phyloP scores from a whole-genome alignment of 495 filamentous ascomycete species.

The Pyrenula aspistea region DNA sequence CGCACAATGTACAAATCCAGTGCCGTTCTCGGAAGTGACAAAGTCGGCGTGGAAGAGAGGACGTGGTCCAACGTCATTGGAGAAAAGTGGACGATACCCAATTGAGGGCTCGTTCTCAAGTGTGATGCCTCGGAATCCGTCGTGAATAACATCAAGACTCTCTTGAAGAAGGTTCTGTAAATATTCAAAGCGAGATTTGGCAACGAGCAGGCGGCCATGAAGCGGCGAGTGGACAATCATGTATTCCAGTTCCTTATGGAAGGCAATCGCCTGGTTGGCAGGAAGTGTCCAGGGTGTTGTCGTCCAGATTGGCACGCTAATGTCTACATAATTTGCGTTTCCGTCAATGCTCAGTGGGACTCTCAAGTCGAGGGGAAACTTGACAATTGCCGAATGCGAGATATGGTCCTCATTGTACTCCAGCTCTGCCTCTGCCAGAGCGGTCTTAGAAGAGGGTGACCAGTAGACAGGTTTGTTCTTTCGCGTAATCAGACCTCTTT shows the following conservation, averaged over 20 bases:
- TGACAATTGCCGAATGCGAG: constrained; percentile 70
- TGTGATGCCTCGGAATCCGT: constrained; percentile 47
- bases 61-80: constrained; percentile 38
- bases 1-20: constrained; percentile 85
- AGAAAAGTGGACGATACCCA: constrained; percentile 56
- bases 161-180: constrained; percentile 31
- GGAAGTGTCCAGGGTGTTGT: constrained; percentile 97
- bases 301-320: constrained; percentile 86
- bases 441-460: constrained; percentile 83
- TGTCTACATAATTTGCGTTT: constrained; percentile 10
- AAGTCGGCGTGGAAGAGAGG: constrained; percentile 72
- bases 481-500: constrained; percentile 74
- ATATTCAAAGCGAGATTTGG: constrained; percentile 49
- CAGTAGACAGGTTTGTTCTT: constrained; percentile 91
- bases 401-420: constrained; percentile 83
- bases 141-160: constrained; percentile 36
- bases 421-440: constrained; percentile 88
- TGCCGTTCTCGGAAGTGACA: constrained; percentile 75
- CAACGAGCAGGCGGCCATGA: constrained; percentile 50
- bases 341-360: not conserved
- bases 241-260: constrained; percentile 64
- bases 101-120: constrained; percentile 41
- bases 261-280: constrained; percentile 79
- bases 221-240: constrained; percentile 44
- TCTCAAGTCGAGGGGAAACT: constrained; percentile 48